phyloP scores from a whole-genome alignment of 2,329 filamentous ascomycete species.

The Dactylellina haptotyla region DNA sequence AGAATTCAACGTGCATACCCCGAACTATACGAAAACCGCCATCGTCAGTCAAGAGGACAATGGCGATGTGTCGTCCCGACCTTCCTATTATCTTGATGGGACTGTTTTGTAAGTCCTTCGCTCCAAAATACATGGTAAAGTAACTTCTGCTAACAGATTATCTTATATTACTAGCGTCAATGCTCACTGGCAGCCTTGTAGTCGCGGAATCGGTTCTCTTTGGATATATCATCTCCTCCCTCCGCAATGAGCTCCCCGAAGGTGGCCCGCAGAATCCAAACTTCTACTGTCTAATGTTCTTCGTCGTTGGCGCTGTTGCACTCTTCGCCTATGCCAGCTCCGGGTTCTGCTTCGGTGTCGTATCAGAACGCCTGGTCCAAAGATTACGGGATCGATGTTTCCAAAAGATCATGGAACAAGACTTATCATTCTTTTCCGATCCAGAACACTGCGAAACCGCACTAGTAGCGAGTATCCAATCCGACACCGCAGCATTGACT shows the following conservation, averaged over 20 bases:
- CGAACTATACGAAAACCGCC: background rate
- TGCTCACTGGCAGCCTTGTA: constrained; percentile 65
- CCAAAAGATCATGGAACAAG: constrained; percentile 57
- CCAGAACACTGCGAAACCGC: constrained; percentile 63
- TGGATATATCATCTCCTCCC: constrained; percentile 65
- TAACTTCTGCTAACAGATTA: constrained; percentile 5
- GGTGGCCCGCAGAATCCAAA: constrained; percentile 58
- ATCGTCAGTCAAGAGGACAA: constrained; percentile 39
- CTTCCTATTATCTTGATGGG: constrained; percentile 33
- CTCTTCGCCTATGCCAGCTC: constrained; percentile 63
- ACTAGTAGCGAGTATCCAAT: constrained; percentile 64
- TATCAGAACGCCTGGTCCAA: constrained; percentile 64
- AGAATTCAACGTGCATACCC: constrained; percentile 41
- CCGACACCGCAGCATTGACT: constrained; percentile 65
- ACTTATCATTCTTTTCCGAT: constrained; percentile 63
- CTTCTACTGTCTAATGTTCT: constrained; percentile 66
- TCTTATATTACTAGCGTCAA: constrained; percentile 60
- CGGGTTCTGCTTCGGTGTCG: constrained; percentile 65
- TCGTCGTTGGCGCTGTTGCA: constrained; percentile 67
- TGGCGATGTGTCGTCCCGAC: constrained; percentile 46
- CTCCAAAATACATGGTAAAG: background rate
- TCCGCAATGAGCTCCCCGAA: constrained; percentile 64
- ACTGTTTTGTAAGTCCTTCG: constrained; percentile 27
- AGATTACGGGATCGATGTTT: constrained; percentile 63
- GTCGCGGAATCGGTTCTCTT: constrained; percentile 72